Evolutionary conservation across 768 basidiomycete genomes (phyloP), one percentile per base, ranked within the genome.

Genomic region (Tylopilus vinaceipallidus): DNA sequence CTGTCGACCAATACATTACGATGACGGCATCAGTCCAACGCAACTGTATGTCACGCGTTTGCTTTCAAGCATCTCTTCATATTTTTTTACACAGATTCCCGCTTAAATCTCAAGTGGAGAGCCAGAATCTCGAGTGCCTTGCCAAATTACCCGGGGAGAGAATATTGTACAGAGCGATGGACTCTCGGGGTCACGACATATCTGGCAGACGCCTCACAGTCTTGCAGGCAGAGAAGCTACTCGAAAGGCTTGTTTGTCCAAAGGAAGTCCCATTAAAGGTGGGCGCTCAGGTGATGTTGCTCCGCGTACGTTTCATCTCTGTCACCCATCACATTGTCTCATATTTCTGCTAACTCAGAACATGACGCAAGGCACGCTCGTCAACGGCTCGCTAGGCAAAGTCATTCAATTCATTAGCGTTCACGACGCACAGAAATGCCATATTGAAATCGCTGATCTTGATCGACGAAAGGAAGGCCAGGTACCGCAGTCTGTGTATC

Each of bases 381-480:
- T 98, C 45, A 99, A 99, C 60, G 95, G 95, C 0, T 91, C 85
- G 42, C 84, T 97, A 71, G 97, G 95, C 11, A 83, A 80, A 39
- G 80, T 99, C 17, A 29, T 63, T 7, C 68, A 66, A 22, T 73
- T 74, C 45, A 53, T 62, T 22, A 39, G 57, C 16, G 17, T 55
- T 23, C 64, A 59, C 19, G 68, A 73, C 8, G 72, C 73, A 2
- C 53, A 53, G 27, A 1, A 42, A 11, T 56, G 58, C 16, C 44
- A 54, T 33, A 63, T 71, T 17, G 54, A 44, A 16, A 58, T 73
- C 5, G 67, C 71, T 2, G 53, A 70, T 2, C 6, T 61, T 50
- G 67, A 63, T 14, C 57, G 53, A 37, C 47, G 43, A 12, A 57
- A 52, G 34, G 56, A 60, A 22, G 49, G 27, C 19, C 19, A 57